Evolutionary conservation across 768 basidiomycete genomes (phyloP), one percentile per base, ranked within the genome.

Genomic region (Rhizopogon vulgaris): DNA sequence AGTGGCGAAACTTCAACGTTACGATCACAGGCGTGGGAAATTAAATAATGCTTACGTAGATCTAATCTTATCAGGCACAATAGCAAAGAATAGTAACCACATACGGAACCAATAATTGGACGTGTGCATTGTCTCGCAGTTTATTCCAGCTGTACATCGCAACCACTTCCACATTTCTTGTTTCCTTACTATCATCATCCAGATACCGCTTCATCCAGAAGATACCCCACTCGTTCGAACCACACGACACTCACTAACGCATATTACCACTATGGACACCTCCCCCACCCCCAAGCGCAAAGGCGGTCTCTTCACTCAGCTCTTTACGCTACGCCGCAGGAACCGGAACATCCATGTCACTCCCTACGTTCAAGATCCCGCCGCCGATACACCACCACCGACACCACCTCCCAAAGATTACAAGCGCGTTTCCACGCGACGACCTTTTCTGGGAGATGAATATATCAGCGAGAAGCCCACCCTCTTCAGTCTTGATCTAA

Each of bases 381-480:
- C 12, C 5, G 25, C 45, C 0, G 48, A 63, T 3, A n/a, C 45
- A 15, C 51, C 60, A 0, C 61, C 64, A 0, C 64, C 61, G 0
- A 52, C 66, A 0, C 65, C 56, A 0, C 64, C 66, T 0, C 66
- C 64, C 0, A 68, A 68, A 6, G 61, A 68, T 39, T 1, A 18
- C 18, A 43, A 38, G 1, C 41, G 42, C n/a, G 2, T 41, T 30
- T 57, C 53, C 41, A 64, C 61, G 43, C 66, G 60, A 7, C 62
- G 63, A 25, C 64, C 65, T 1, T 37, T 42, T 7, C 63, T 53
- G 8, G 51, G 56, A 4, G 51, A 50, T 37, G 58, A 59, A 45
- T 37, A 52, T 38, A 6, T 49, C 38, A 24, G 32, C 34, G 52
- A 53, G 37, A 56, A 56, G 36, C 27, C 45, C 17, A 14, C 27